Conservation (phyloP, 768 basidiomycete genomes). For the Guyanaporus albipodus region DNA sequence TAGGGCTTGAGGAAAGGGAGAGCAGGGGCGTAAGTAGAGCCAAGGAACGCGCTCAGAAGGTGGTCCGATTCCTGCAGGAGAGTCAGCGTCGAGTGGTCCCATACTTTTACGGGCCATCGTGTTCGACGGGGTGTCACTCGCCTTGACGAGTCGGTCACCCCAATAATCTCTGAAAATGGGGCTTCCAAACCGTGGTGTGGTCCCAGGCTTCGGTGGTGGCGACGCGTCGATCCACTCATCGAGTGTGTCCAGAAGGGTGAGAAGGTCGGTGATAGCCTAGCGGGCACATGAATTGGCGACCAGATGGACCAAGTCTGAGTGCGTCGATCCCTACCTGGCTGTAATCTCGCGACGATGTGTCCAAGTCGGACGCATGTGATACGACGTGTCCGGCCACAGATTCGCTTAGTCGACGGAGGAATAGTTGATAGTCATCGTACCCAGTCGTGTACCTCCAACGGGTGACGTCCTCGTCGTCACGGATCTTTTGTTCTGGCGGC, state of each 20-base stretch:
- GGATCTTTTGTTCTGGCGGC: conserved; percentile 54
- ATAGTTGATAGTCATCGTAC: conserved; percentile 70
- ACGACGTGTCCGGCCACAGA: conserved; percentile 66
- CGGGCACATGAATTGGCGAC: neutral
- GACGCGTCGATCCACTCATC: conserved; percentile 78
- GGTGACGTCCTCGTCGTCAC: conserved; percentile 66
- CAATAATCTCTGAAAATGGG: conserved; percentile 79
- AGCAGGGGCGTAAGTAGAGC: conserved; percentile 38
- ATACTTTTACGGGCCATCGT: neutral
- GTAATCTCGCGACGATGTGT: neutral
- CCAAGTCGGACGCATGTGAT: conserved; percentile 31
- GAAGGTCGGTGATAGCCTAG: conserved; percentile 45
- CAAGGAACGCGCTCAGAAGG: conserved; percentile 49
- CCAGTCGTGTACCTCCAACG: conserved; percentile 69
- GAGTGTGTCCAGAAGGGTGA: conserved; percentile 62
- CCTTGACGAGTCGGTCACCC: conserved; percentile 76
- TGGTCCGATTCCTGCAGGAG: conserved; percentile 46
- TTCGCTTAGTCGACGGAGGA: conserved; percentile 72
- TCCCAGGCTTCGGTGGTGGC: conserved; percentile 57
- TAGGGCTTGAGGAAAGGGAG: conserved; percentile 75
- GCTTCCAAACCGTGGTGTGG: conserved; percentile 84
- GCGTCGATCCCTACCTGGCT: conserved; percentile 19
- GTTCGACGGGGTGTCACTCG: conserved; percentile 28
- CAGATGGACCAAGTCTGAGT: neutral
- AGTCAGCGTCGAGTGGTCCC: neutral